phyloP scores from a whole-genome alignment of 345 rosid genomes.

The Cardamine occulta region DNA sequence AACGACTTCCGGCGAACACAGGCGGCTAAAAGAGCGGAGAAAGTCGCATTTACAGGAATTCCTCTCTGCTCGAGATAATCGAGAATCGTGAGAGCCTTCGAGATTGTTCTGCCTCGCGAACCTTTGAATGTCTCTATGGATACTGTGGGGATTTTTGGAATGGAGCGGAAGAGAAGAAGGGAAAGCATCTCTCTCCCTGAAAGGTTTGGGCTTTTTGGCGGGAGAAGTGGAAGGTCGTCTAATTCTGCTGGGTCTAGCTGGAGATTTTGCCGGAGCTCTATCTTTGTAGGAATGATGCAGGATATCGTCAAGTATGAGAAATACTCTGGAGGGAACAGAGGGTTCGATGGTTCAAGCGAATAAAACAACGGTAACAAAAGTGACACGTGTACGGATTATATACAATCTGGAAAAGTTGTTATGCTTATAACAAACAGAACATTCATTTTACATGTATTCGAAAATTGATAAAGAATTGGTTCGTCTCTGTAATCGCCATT shows the following conservation, averaged over 20 bases:
- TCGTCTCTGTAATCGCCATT: too few species aligned
- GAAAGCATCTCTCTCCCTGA: constrained; percentile 59
- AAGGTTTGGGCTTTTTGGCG: constrained; percentile 47
- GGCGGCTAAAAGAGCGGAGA: constrained; percentile 74
- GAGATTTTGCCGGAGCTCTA: constrained; percentile 31
- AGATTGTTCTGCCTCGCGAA: constrained; percentile 73
- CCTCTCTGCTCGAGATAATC: constrained; percentile 75
- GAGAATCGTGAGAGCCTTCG: constrained; percentile 66
- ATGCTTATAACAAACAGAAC: too few species aligned
- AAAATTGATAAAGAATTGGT: too few species aligned
- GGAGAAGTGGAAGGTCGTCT: constrained; percentile 34
- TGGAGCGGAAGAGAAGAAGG: constrained; percentile 72
- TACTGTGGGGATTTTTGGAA: constrained; percentile 58
- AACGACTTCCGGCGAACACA: constrained; percentile 68
- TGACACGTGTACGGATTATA: too few species aligned
- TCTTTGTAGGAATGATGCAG: constrained; percentile 29
- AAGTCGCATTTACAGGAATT: constrained; percentile 73
- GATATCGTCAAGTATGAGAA: too few species aligned
- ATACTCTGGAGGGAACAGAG: too few species aligned
- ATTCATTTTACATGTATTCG: too few species aligned
- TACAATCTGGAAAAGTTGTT: too few species aligned
- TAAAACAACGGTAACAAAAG: too few species aligned
- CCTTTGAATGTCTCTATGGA: constrained; percentile 65
- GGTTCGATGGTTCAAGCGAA: too few species aligned
- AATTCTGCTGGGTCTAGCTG: constrained; percentile 24